Evolutionary conservation across 345 rosid species (phyloP).

Genomic region (Lumnitzera racemosa): DNA sequence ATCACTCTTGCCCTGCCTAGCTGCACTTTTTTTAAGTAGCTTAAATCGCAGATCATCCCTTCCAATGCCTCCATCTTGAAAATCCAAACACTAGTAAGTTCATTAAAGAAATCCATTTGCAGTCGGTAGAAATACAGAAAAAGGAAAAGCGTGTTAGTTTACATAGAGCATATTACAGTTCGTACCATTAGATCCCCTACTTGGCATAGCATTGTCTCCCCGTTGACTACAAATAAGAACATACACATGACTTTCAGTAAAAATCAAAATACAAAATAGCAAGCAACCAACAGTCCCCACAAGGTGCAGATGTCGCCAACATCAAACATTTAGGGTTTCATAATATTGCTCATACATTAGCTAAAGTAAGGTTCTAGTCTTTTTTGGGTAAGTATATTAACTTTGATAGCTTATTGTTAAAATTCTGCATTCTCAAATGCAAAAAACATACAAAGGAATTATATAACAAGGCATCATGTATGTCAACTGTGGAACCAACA

Average conservation of each 20-base stretch:
- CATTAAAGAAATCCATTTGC: slow-evolving; percentile 20
- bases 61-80: slow-evolving; percentile 52
- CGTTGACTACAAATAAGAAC: slow-evolving; percentile 50
- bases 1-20: slow-evolving; percentile 41
- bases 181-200: slow-evolving; percentile 28
- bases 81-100: slow-evolving; percentile 7
- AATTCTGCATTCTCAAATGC: too few species aligned
- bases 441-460: too few species aligned
- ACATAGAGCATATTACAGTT: slow-evolving; percentile 32
- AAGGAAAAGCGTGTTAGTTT: slow-evolving; percentile 1
- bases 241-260: background rate
- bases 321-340: background rate
- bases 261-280: slow-evolving; percentile 7
- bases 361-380: background rate
- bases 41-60: slow-evolving; percentile 75
- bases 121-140: slow-evolving; percentile 8
- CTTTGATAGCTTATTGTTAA: too few species aligned
- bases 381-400: background rate
- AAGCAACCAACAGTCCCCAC: slow-evolving; percentile 1
- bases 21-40: slow-evolving; percentile 57
- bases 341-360: background rate
- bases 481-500: background rate
- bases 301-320: background rate
- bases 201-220: slow-evolving; percentile 34
- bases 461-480: background rate